Conservation (phyloP, 176 grass and related monocot species). For the Oryza longistaminata region DNA sequence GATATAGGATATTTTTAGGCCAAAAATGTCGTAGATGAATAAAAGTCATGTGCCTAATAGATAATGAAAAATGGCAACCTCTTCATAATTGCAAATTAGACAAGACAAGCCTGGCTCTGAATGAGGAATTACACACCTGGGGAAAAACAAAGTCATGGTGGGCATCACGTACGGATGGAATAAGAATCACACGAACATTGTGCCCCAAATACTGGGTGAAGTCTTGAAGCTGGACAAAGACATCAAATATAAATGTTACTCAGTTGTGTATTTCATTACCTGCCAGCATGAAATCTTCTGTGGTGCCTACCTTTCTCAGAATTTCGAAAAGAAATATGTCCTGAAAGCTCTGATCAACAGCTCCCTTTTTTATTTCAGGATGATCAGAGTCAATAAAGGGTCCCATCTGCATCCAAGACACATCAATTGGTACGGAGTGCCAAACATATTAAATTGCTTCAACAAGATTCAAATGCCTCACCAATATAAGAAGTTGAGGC, state of each 20-base stretch:
- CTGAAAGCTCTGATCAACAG: constrained; percentile 57
- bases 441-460: constrained; percentile 23
- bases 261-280: constrained; percentile 27
- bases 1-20: not conserved
- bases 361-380: constrained; percentile 88
- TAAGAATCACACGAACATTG: constrained; percentile 61
- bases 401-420: constrained; percentile 64
- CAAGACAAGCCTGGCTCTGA: not conserved
- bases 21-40: not conserved
- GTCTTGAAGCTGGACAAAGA: constrained; percentile 72
- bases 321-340: constrained; percentile 88
- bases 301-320: constrained; percentile 64
- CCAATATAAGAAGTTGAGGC: constrained; percentile 89
- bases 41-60: not conserved
- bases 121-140: constrained; percentile 59
- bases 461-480: constrained; percentile 40
- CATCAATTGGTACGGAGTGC: constrained; percentile 20
- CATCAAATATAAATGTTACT: constrained; percentile 15
- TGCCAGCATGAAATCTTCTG: constrained; percentile 20
- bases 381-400: constrained; percentile 99
- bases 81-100: constrained; percentile 23
- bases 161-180: constrained; percentile 92
- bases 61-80: constrained; percentile 3
- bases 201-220: constrained; percentile 75
- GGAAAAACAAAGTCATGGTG: constrained; percentile 94